Base-by-base conservation (phyloP, 1,284 basidiomycete genomes). In the Fomitopsis betulina region DNA sequence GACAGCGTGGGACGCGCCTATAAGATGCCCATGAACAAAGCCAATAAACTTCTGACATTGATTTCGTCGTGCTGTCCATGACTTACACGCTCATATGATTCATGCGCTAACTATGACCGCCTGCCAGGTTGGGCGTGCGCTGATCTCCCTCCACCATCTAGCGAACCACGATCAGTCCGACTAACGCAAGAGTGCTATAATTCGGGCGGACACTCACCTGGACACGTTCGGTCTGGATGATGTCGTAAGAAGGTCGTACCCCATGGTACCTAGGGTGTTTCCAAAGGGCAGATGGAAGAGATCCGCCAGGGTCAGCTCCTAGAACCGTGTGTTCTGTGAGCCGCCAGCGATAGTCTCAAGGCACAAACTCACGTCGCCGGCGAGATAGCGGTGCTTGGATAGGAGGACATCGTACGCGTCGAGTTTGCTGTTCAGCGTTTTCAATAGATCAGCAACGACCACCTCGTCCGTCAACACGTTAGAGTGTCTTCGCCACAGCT, bases 211-310 rank as follows among this genome's bases (percentile, higher is more conserved):
- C 13, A 53, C 61, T 39, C 43, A 67, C 67, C 69, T 63, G 10
- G 59, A 57, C 13, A 73, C 66, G 58, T 72, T 72, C 6, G 71
- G 72, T n/a, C 63, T 38, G 42, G 62, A 60, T 17, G 32, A 55
- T 35, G 58, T 53, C 21, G 53, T 57, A 49, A 72, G 54, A n/a
- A 64, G 35, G 19, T 63, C 57, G 32, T 62, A 61, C 17, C 60
- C 60, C 25, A 60, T 50, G 1, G 62, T 54, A 7, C 49, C 57
- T 15, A 70, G 50, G 13, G 65, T 55, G 4, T 59, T 27, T 2
- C 75, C 81, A 56, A 75, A 76, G 0, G 83, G 75, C n/a, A 84
- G 64, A 63, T 84, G 81, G 66, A 74, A 75, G 5, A 84, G 70
- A 65, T 84, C 82, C 9, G 77, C 80, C 6, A 83, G 66, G 6